Base-by-base conservation (phyloP, 2,329 filamentous ascomycete species). In the Paracamarosporium sp. region DNA sequence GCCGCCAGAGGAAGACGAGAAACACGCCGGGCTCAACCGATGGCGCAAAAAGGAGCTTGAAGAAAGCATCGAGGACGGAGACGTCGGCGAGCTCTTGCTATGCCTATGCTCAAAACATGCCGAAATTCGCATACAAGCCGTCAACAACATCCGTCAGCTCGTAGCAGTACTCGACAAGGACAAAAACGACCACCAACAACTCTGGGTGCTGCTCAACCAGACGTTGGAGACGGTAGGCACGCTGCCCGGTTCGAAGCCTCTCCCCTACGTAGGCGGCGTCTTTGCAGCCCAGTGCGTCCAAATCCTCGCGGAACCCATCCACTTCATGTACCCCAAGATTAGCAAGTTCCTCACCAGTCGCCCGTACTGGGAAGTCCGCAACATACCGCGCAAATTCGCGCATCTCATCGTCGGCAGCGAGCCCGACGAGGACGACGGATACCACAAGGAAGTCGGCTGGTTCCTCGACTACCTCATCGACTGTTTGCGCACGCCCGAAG, bases 301-400 rank as follows among this genome's bases (percentile, higher is more conserved):
- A 1, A 86, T 96, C 15, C 79, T 96, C 44, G 85, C 83, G 22
- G 88, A 92, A 60, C 94, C 94, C 0, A 83, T 92, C 15, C 92
- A 96, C 71, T 86, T 86, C 59, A 85, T 97, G 35, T 98, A 97
- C 73, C 86, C 88, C 56, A 97, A 97, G 73, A 80, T 95, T 76
- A 97, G 96, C 79, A 82, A 84, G 5, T 97, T 93, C 74, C 85
- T 98, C 33, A 91, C 91, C 22, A 88, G 88, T 50, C 86, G 88
- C 0, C 93, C 94, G 0, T 76, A 83, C 24, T 98, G 94, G 94
- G 83, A 88, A 12, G 71, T 83, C 11, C 75, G 76, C 27, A 84
- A 83, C 44, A 73, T 88, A 5, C 81, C 85, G 0, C 81, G 81
- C 1, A 85, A 86, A 69, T 88, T 86, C 81, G 78, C 88, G 17